Conservation (phyloP, 441 rosid species). For the Hura crepitans region DNA sequence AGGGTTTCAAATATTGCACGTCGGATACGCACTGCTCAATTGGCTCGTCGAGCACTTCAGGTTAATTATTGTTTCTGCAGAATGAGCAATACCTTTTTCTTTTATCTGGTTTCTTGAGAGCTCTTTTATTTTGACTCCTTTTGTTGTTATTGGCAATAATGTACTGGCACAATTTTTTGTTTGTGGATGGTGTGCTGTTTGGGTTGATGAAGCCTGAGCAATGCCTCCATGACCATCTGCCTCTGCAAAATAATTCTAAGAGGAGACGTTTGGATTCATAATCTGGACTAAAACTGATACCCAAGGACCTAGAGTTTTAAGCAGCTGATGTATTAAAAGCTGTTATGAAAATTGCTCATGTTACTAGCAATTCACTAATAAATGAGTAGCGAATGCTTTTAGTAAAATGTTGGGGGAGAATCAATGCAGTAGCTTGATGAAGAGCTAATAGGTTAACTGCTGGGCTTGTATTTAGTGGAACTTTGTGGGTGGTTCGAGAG, state of each 20-base stretch:
- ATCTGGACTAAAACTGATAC: conserved; percentile 3
- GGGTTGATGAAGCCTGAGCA: neutral
- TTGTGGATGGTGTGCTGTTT: conserved; percentile 2
- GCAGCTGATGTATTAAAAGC: neutral
- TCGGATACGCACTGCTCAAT: conserved; percentile 84
- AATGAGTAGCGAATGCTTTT: neutral
- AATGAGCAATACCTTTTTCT: neutral
- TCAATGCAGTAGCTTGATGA: neutral
- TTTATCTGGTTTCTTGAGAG: neutral
- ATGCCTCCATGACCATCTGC: conserved; percentile 2
- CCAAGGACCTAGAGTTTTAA: neutral
- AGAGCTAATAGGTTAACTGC: neutral
- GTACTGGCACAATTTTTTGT: neutral
- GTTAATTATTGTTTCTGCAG: conserved; percentile 29
- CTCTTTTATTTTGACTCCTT: neutral
- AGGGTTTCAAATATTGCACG: conserved; percentile 98
- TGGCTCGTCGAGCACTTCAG: conserved; percentile 92
- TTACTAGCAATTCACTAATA: neutral
- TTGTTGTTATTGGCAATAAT: neutral
- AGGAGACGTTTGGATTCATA: neutral
- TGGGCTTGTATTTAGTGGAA: neutral
- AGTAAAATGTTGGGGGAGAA: neutral
- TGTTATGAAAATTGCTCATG: neutral
- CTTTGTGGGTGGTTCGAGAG: neutral
- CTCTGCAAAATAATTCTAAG: neutral